These are phyloP conservation scores for Amauroascus niger DNA, from an alignment of 2,329 filamentous ascomycete genomes.

Conservation along the genomic window DNA sequence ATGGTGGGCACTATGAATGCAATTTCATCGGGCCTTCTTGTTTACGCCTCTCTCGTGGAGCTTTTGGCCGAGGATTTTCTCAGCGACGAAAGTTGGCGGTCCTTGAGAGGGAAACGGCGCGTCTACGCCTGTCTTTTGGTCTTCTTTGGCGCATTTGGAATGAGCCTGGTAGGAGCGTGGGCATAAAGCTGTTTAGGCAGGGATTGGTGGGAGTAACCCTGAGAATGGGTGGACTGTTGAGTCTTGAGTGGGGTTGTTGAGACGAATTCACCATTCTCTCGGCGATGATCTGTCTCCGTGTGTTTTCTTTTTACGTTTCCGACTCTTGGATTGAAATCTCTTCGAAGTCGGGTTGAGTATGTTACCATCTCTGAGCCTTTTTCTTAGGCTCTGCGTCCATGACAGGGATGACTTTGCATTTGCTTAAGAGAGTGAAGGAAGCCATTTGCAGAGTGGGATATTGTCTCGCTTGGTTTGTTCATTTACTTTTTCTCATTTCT, in stretches of 20 bases:
- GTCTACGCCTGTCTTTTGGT: constrained; percentile 56
- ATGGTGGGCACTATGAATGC: constrained; percentile 77
- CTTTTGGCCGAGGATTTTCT: constrained; percentile 70
- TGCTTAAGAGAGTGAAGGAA: neutral
- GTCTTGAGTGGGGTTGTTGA: neutral
- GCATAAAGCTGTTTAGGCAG: constrained; percentile 30
- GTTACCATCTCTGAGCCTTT: neutral
- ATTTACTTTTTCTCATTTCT: neutral
- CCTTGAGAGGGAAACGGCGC: constrained; percentile 52
- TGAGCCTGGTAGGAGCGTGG: constrained; percentile 65
- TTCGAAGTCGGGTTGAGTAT: neutral
- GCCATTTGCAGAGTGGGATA: neutral
- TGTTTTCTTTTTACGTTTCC: neutral
- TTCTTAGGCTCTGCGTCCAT: too few relatives aligned
- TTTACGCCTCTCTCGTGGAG: constrained; percentile 70
- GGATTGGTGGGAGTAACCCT: neutral
- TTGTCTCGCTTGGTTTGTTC: neutral
- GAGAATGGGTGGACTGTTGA: neutral
- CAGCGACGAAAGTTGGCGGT: constrained; percentile 62
- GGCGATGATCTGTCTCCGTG: neutral
- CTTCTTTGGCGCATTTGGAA: constrained; percentile 53
- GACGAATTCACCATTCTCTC: constrained; percentile 7
- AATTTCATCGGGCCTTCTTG: constrained; percentile 63
- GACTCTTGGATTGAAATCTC: constrained; percentile 8
- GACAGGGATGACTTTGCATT: neutral